These are phyloP conservation scores for Pezicula neosporulosa DNA, from an alignment of 2,329 filamentous ascomycete genomes.

Conservation along the genomic window DNA sequence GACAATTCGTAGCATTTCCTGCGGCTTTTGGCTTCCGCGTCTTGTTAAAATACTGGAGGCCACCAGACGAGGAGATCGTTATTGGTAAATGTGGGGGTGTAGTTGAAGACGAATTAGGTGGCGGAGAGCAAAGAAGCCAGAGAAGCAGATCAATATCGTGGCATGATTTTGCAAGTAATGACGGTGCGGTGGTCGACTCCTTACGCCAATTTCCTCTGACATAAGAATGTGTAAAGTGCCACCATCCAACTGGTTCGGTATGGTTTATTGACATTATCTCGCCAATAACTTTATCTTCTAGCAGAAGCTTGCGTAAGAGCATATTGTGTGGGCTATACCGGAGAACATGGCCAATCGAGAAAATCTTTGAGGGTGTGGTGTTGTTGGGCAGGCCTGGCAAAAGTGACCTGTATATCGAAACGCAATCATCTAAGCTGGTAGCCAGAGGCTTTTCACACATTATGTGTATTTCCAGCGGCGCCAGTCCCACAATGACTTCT, in stretches of 20 bases:
- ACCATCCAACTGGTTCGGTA: slow-evolving; percentile 92
- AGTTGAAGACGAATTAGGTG: slow-evolving; percentile 18
- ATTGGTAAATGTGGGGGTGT: slow-evolving; percentile 65
- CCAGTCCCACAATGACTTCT: slow-evolving; percentile 72
- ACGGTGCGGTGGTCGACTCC: slow-evolving; percentile 71
- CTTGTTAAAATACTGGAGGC: slow-evolving; percentile 71
- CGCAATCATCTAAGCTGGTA: slow-evolving; percentile 72
- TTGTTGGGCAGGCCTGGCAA: slow-evolving; percentile 30
- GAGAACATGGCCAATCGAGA: slow-evolving; percentile 91
- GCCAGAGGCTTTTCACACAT: slow-evolving; percentile 96
- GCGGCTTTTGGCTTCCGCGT: slow-evolving; percentile 71
- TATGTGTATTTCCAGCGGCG: slow-evolving; percentile 71
- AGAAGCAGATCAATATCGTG: slow-evolving; percentile 93
- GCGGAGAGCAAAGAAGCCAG: slow-evolving; percentile 77
- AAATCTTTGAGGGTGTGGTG: slow-evolving; percentile 48
- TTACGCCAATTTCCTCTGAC: slow-evolving; percentile 94
- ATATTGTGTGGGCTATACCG: slow-evolving; percentile 93
- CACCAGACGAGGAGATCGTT: slow-evolving; percentile 70
- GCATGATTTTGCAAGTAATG: slow-evolving; percentile 89
- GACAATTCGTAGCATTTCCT: slow-evolving; percentile 76
- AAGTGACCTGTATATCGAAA: slow-evolving; percentile 66
- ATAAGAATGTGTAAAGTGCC: slow-evolving; percentile 90
- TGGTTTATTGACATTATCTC: slow-evolving; percentile 85
- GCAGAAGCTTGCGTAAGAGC: slow-evolving; percentile 72
- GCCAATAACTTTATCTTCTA: slow-evolving; percentile 73